Evolutionary conservation across 768 basidiomycete species (phyloP).

Genomic region (Sistotremastrum suecicum): DNA sequence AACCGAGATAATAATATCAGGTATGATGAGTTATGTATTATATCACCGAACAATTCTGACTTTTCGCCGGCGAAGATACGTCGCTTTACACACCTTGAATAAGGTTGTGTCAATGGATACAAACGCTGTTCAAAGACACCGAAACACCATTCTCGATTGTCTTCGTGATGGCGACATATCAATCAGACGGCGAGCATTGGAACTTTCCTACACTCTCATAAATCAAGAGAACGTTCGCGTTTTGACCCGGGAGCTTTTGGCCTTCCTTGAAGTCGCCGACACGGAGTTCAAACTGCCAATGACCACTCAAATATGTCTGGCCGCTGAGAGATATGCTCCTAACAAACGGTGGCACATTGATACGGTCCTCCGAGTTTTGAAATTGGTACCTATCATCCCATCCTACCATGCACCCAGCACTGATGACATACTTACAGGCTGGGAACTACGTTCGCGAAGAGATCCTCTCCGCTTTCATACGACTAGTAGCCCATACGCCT

Average conservation of each 20-base stretch:
- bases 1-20: conserved; percentile 98
- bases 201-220: conserved; percentile 92
- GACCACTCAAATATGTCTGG: conserved; percentile 93
- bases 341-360: conserved; percentile 99
- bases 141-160: conserved; percentile 98
- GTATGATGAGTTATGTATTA: conserved; percentile 24
- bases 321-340: conserved; percentile 92
- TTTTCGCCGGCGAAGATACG: conserved; percentile 46
- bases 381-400: conserved; percentile 45
- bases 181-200: conserved; percentile 89
- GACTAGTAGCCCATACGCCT: conserved; percentile 91
- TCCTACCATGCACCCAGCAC: not conserved
- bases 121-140: conserved; percentile 93
- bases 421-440: conserved; percentile 36
- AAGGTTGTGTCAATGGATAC: conserved; percentile 98
- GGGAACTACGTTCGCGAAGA: conserved; percentile 98
- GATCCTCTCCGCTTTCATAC: conserved; percentile 86
- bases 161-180: conserved; percentile 98
- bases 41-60: not conserved
- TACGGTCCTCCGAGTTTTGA: conserved; percentile 83
- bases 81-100: conserved; percentile 94
- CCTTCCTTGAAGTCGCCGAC: conserved; percentile 95
- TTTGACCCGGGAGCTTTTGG: conserved; percentile 81
- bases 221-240: conserved; percentile 90
- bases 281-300: conserved; percentile 97